Percentiles rank a stretch among this genome's conserved stretches.
Evolutionary conservation across 371 early-diverging fungal genomes (phyloP).

Genomic region (Mortierella sp.): DNA sequence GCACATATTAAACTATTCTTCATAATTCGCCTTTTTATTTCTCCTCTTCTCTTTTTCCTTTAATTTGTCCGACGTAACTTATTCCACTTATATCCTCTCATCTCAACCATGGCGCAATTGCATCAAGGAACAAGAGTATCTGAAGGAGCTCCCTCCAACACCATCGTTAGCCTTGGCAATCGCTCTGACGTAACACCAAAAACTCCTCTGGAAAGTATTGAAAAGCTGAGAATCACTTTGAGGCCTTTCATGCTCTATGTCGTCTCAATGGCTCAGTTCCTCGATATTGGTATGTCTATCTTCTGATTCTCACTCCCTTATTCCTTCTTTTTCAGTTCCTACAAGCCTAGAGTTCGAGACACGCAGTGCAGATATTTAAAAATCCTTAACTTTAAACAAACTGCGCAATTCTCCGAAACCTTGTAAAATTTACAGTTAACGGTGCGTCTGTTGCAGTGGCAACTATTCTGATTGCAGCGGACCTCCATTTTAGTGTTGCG

Average conservation of each 20-base stretch:
- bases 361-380: not conserved
- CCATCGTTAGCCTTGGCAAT: not conserved
- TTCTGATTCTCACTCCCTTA: not conserved
- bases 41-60: too few relatives aligned
- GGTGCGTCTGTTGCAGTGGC: constrained; percentile 51
- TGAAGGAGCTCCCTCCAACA: not conserved
- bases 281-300: not conserved
- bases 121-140: too few relatives aligned
- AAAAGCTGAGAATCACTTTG: not conserved
- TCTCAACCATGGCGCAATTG: too few relatives aligned
- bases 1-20: too few relatives aligned
- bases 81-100: too few relatives aligned
- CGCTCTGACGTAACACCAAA: not conserved
- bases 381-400: not conserved
- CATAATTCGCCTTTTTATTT: too few relatives aligned
- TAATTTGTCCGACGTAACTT: too few relatives aligned
- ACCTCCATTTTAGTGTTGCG: constrained; percentile 27
- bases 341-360: not conserved
- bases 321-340: not conserved
- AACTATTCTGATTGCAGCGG: constrained; percentile 38
- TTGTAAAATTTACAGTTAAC: constrained; percentile 22
- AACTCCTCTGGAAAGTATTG: not conserved
- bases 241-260: constrained; percentile 1
- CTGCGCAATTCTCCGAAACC: not conserved
- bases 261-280: constrained; percentile 1